Evolutionary conservation across 2,329 filamentous ascomycete species (phyloP).

Genomic region (Cercospora sesami): DNA sequence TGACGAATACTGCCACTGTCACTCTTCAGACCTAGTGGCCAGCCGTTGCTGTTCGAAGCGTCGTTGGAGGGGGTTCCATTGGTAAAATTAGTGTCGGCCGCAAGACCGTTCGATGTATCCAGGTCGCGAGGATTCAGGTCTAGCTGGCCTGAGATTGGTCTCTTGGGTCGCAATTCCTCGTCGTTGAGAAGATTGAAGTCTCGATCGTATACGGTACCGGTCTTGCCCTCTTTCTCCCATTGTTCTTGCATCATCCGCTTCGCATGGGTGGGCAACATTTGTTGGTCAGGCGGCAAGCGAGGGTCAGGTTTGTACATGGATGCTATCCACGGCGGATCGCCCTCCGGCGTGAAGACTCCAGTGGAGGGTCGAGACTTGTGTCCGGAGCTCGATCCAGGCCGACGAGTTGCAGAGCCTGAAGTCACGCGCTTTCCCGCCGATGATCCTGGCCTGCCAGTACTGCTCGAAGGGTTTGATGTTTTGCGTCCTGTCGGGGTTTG

Average conservation of each 20-base stretch:
- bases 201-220: slow-evolving; percentile 80
- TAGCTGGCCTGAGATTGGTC: slow-evolving; percentile 37
- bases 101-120: slow-evolving; percentile 5
- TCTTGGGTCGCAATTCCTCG: slow-evolving; percentile 54
- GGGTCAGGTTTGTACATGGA: slow-evolving; percentile 96
- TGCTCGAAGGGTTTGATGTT: slow-evolving; percentile 16
- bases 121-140: slow-evolving; percentile 8
- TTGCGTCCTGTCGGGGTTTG: slow-evolving; percentile 38
- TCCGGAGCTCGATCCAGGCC: slow-evolving; percentile 32
- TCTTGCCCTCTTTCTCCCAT: slow-evolving; percentile 89
- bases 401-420: slow-evolving; percentile 18
- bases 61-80: slow-evolving; percentile 3
- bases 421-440: slow-evolving; percentile 14
- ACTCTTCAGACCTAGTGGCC: slow-evolving; percentile 35
- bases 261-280: slow-evolving; percentile 91
- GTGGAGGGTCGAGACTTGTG: slow-evolving; percentile 53
- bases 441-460: slow-evolving; percentile 24
- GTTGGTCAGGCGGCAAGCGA: slow-evolving; percentile 87
- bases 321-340: slow-evolving; percentile 92
- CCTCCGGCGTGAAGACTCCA: slow-evolving; percentile 71
- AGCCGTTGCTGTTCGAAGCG: slow-evolving; percentile 26
- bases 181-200: slow-evolving; percentile 79
- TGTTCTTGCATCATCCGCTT: slow-evolving; percentile 88
- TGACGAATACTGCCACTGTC: slow-evolving; percentile 36
- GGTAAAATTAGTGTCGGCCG: slow-evolving; percentile 15